Evolutionary conservation across 306 rosid species (phyloP).

Genomic region (Dryas alaskensis): DNA sequence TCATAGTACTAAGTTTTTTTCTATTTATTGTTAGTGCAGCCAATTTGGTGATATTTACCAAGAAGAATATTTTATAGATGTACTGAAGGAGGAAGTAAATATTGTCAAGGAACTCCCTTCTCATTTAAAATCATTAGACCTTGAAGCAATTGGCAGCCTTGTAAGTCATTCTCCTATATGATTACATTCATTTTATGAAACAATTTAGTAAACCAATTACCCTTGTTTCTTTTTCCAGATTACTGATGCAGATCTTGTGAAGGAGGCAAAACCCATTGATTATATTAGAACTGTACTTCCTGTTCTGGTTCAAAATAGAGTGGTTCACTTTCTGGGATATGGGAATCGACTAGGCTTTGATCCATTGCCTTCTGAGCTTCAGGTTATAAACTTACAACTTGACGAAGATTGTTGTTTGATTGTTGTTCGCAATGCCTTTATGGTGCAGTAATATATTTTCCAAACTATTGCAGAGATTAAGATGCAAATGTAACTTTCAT

Average conservation of each 20-base stretch:
- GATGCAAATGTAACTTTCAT: conserved; percentile 98
- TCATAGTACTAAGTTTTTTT: not conserved
- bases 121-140: conserved; percentile 59
- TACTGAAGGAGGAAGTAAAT: conserved; percentile 59
- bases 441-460: not conserved
- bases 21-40: conserved; percentile 44
- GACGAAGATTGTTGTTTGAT: not conserved
- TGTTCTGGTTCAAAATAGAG: conserved; percentile 55
- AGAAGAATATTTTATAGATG: conserved; percentile 68
- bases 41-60: conserved; percentile 94
- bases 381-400: conserved; percentile 47
- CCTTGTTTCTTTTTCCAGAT: conserved; percentile 46
- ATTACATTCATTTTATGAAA: not conserved
- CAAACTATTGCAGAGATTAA: conserved; percentile 56
- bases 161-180: conserved; percentile 35
- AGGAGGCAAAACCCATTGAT: conserved; percentile 81
- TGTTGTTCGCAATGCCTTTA: not conserved
- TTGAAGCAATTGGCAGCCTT: conserved; percentile 78
- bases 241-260: conserved; percentile 81
- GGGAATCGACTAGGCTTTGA: conserved; percentile 97
- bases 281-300: conserved; percentile 65
- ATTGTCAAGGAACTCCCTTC: conserved; percentile 80
- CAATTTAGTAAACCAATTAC: conserved; percentile 16
- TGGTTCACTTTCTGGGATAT: conserved; percentile 85
- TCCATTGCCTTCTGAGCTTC: conserved; percentile 71